Conservation (phyloP, 257 asterid genomes). For the Haberlea rhodopensis region DNA sequence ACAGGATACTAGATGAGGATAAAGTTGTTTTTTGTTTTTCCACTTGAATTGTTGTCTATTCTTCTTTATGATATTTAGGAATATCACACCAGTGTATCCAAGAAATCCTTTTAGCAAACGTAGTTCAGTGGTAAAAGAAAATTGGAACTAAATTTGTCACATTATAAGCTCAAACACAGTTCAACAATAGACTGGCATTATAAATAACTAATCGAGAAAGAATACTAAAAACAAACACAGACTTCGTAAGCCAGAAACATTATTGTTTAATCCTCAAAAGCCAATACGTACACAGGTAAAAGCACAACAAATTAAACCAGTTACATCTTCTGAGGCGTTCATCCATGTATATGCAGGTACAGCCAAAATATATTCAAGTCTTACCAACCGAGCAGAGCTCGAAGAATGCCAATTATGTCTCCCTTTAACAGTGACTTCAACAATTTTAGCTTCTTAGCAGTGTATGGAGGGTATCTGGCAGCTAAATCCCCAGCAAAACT, state of each 20-base stretch:
- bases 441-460: conserved; percentile 48
- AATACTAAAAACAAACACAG: background rate
- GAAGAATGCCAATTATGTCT: conserved; percentile 46
- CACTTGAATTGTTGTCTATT: background rate
- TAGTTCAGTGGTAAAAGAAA: background rate
- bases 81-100: conserved; percentile 10
- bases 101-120: background rate
- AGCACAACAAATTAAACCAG: background rate
- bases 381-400: conserved; percentile 71
- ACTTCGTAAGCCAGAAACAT: conserved; percentile 23
- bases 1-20: conserved; percentile 27
- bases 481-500: conserved; percentile 61
- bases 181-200: conserved; percentile 1
- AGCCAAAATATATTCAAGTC: conserved; percentile 4
- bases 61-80: background rate
- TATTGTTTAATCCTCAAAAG: conserved; percentile 12
- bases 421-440: conserved; percentile 68
- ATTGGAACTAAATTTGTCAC: background rate
- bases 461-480: conserved; percentile 90
- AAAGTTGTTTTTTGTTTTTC: background rate
- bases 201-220: conserved; percentile 4
- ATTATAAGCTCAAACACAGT: background rate
- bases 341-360: conserved; percentile 14
- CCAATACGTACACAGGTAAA: background rate
- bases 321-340: background rate